Evolutionary conservation across 176 grass and related monocot species (phyloP), one percentile per base, ranked within the genome.

Genomic region (Zoysia pacifica): DNA sequence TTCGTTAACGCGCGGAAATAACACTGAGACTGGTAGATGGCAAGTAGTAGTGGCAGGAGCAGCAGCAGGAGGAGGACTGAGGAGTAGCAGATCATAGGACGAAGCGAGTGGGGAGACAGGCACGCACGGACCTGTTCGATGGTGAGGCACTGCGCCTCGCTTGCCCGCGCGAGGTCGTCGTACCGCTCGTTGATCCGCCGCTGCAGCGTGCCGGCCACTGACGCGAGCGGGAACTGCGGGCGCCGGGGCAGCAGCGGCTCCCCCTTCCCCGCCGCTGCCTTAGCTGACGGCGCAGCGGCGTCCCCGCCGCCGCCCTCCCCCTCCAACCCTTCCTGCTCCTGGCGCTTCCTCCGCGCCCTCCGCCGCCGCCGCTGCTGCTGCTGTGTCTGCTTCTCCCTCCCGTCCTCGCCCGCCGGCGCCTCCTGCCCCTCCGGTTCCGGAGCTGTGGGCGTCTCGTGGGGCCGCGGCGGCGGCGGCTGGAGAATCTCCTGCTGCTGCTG

Each of bases 151-250:
- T 76, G 78, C 36, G 72, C 86, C 69, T 91, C 86, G 80, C 85
- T 98, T 15, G 92, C 91, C 70, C 78, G 85, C 75, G 84, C 87
- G 78, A 98, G 81, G 67, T 94, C 87, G 83, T 94, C 95, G 73
- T 98, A 98, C 19, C 84, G 90, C 62, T 67, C 69, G 77, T 90
- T 89, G 65, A 98, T 93, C 81, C 88, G 89, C 20, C 88, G 85
- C 86, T 93, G 92, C 44, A 94, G 86, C 19, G 83, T 11, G 40
- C 95, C 87, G 5, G 90, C 79, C n/a, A 91, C 84, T 60, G 86
- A 93, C 1, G 90, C 86, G 39, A 93, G 84, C 36, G 92, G 95
- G 81, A 94, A 98, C 83, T 44, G 54, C 46, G 84, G 88, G 52
- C 80, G 77, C 41, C 42, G 74, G 72, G 48, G 48, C 48, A 49